phyloP scores from a whole-genome alignment of 2,329 filamentous ascomycete species.

The Arthroderma sp. region DNA sequence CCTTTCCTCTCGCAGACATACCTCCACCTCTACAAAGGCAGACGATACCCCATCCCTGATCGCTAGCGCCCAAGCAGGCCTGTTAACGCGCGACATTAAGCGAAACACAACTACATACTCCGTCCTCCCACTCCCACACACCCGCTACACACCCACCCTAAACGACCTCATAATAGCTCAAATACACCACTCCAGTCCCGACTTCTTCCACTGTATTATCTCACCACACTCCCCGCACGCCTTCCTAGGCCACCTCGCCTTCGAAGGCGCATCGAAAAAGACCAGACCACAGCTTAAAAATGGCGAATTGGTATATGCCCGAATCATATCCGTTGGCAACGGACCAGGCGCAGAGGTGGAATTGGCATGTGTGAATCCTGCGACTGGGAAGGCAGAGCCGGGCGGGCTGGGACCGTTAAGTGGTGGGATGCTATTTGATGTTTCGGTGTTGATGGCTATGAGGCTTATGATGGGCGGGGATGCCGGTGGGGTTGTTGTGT shows the following conservation, averaged over 20 bases:
- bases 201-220: slow-evolving; percentile 68
- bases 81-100: slow-evolving; percentile 25
- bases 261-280: slow-evolving; percentile 86
- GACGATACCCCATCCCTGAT: slow-evolving; percentile 43
- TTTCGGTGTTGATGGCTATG: slow-evolving; percentile 71
- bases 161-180: slow-evolving; percentile 84
- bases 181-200: slow-evolving; percentile 59
- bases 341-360: slow-evolving; percentile 79
- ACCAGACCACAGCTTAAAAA: slow-evolving; percentile 64
- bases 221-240: slow-evolving; percentile 51
- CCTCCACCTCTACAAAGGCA: slow-evolving; percentile 53
- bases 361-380: slow-evolving; percentile 73
- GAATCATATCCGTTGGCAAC: slow-evolving; percentile 62
- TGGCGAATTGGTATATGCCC: slow-evolving; percentile 78
- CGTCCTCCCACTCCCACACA: slow-evolving; percentile 24
- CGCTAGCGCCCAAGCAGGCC: slow-evolving; percentile 24
- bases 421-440: slow-evolving; percentile 72
- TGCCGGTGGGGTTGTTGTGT: slow-evolving; percentile 54
- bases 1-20: slow-evolving; percentile 54
- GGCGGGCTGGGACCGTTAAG: slow-evolving; percentile 75
- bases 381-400: slow-evolving; percentile 74
- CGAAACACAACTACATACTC: slow-evolving; percentile 22
- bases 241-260: slow-evolving; percentile 73
- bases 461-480: slow-evolving; percentile 49
- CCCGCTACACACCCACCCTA: slow-evolving; percentile 62